Percentiles rank a stretch among this genome's conserved stretches.
These are phyloP conservation scores for Calonectria pauciramosa DNA, from an alignment of 2,329 filamentous ascomycete genomes.

Conservation along the genomic window DNA sequence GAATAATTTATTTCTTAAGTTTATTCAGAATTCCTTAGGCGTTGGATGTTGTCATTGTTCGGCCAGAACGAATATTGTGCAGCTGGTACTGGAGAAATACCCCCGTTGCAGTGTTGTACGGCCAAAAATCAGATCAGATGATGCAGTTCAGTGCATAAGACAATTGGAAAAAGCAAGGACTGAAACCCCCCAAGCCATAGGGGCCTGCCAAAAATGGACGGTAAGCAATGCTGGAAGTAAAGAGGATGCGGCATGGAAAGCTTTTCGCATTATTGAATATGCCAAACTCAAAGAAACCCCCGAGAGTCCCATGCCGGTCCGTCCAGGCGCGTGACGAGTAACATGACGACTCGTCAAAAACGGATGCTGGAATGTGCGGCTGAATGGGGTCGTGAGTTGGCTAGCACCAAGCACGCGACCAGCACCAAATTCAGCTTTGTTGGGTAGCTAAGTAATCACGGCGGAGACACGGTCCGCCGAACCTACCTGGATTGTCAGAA, in stretches of 20 bases:
- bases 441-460: not conserved
- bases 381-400: not conserved
- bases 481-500: not conserved
- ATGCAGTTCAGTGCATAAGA: too few species aligned
- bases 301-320: not conserved
- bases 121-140: not conserved
- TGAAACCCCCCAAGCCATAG: too few species aligned
- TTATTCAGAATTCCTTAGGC: too few species aligned
- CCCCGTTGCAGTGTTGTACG: too few species aligned
- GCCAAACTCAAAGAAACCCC: not conserved
- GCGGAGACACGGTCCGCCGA: not conserved
- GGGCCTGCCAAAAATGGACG: not conserved
- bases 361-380: constrained; percentile 9
- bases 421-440: constrained; percentile 18
- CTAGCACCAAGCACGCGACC: constrained; percentile 2
- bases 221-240: not conserved
- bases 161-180: not conserved
- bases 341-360: not conserved
- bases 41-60: too few species aligned
- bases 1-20: too few species aligned
- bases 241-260: not conserved
- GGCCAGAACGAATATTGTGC: too few species aligned
- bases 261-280: not conserved
- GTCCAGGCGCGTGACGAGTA: not conserved
- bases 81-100: too few species aligned